Conservation (phyloP, 345 rosid species). For the Toxicodendron radicans region DNA sequence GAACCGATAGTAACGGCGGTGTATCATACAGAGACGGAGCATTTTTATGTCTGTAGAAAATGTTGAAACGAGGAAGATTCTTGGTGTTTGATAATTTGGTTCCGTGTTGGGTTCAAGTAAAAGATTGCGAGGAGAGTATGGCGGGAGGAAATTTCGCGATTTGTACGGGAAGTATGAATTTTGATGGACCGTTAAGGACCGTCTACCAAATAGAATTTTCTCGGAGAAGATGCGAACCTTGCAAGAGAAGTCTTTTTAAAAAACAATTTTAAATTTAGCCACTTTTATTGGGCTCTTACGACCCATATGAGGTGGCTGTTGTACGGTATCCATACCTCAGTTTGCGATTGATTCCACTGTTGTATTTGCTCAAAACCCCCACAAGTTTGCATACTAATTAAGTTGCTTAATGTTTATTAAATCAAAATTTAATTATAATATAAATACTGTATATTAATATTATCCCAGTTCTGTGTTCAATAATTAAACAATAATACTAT, state of each 20-base stretch:
- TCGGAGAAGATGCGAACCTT: constrained; percentile 2
- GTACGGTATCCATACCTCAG: no score
- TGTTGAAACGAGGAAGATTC: not conserved
- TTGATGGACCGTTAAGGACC: not conserved
- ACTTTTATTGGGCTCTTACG: not conserved
- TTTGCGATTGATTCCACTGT: no score
- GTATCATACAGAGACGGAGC: constrained; percentile 51
- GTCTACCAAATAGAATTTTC: not conserved
- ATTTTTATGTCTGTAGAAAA: constrained; percentile 16
- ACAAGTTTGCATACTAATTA: no score
- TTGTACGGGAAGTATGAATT: constrained; percentile 6
- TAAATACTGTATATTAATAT: no score
- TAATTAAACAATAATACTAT: no score
- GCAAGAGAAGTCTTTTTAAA: not conserved
- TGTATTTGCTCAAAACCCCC: no score
- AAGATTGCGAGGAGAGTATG: not conserved
- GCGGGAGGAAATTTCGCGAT: constrained; percentile 25
- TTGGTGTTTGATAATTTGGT: not conserved
- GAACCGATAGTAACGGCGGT: constrained; percentile 39
- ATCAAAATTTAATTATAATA: no score
- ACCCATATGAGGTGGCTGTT: not conserved
- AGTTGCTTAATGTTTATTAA: no score
- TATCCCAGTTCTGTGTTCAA: no score
- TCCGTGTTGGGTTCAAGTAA: not conserved
- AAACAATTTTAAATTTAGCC: no score